Conservation (phyloP, 495 filamentous ascomycete species). For the Annulohypoxylon bovei region DNA sequence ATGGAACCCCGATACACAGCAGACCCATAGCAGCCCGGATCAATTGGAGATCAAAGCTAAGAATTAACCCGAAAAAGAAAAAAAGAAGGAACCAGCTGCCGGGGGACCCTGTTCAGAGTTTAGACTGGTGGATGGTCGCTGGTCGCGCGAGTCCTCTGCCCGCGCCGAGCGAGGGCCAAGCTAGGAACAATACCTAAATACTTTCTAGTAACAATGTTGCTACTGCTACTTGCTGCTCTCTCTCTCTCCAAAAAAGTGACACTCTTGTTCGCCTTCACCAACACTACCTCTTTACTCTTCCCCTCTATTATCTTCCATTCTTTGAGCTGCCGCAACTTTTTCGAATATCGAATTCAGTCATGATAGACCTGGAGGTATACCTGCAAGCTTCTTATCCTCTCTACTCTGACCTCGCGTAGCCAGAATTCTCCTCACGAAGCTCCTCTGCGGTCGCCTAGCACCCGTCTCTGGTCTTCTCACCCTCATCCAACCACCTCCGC, state of each 20-base stretch:
- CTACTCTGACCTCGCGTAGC: conserved; percentile 37
- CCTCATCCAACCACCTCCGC: conserved; percentile 37
- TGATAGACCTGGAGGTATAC: conserved; percentile 35
- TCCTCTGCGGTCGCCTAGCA: conserved; percentile 28
- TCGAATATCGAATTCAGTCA: conserved; percentile 42
- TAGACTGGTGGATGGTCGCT: conserved; percentile 15
- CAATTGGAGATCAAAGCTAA: conserved; percentile 37
- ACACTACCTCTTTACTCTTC: conserved; percentile 19
- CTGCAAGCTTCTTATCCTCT: conserved; percentile 44
- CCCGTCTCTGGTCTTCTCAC: conserved; percentile 18
- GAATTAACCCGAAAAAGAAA: conserved; percentile 29
- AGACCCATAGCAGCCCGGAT: conserved; percentile 15
- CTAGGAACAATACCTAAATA: conserved; percentile 38
- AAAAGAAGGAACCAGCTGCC: conserved; percentile 15
- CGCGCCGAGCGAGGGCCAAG: conserved; percentile 41
- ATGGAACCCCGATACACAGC: conserved; percentile 22
- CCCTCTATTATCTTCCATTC: conserved; percentile 25
- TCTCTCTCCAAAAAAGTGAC: conserved; percentile 42
- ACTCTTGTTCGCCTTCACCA: conserved; percentile 43
- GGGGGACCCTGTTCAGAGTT: conserved; percentile 21
- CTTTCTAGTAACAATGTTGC: conserved; percentile 31
- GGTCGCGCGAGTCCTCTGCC: conserved; percentile 42
- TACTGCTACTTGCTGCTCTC: conserved; percentile 37
- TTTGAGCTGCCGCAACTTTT: conserved; percentile 21
- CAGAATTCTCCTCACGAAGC: conserved; percentile 31